Evolutionary conservation across 805 yeast genomes (phyloP), one percentile per base, ranked within the genome.

Genomic region (Gaillardinia entomophila): DNA sequence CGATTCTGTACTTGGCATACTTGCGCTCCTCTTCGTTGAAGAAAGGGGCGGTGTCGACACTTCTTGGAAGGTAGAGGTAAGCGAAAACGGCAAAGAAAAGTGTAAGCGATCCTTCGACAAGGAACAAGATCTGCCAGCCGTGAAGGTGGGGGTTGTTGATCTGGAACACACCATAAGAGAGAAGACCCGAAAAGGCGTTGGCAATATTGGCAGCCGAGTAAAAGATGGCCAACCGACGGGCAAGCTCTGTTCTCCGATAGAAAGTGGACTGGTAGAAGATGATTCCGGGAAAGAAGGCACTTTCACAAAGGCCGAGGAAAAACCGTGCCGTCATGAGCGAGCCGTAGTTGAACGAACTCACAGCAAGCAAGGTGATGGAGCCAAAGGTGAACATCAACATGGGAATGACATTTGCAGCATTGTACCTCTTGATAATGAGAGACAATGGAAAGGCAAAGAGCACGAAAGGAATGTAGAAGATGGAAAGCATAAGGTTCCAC

Each of bases 51-150:
- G 43, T 38, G 11, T 51, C 51, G 12, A 63, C 60, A 25, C 53
- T 48, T 35, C 68, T 47, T 4, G 73, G 73, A 27, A 70, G 55
- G 33, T 51, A 53, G 18, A 49, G 23, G 39, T 44, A 61, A 1
- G 62, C 59, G 34, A 54, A 31, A 13, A 51, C 43, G 6, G 73
- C 55, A 12, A 60, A 40, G 6, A 52, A 19, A 14, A 69, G 50
- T 2, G 75, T 68, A 25, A 54, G 46, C 12, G 53, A 49, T 11
- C 75, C 75, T 48, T 70, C 75, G 30, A 69, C 53, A 27, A 71
- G 45, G 42, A 70, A 69, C 34, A 71, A 49, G 30, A 64, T 64
- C 39, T 68, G 68, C 76, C 76, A 71, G 3, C 76, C 75, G 12
- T 59, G 46, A 23, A 70, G 49, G 12, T 42, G 40, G 16, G 57